These are phyloP conservation scores for Fraxinus ornus DNA, from an alignment of 305 asterid genomes.

Conservation along the genomic window DNA sequence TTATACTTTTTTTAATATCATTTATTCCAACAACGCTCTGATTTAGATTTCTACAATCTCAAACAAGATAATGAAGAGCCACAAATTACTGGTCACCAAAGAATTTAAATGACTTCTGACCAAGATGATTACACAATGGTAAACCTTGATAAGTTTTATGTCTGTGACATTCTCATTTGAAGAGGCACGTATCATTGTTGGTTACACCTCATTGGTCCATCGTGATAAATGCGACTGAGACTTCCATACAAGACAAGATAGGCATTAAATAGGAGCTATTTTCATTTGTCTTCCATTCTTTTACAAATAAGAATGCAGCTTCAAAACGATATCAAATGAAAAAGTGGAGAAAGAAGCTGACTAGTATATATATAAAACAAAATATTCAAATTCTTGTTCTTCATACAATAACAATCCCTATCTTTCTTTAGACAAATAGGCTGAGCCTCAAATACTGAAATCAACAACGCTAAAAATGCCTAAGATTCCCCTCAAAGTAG, in stretches of 20 bases:
- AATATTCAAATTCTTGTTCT: neutral
- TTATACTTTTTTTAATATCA: neutral
- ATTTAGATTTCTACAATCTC: neutral
- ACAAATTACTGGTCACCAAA: neutral
- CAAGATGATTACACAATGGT: neutral
- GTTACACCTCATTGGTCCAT: neutral
- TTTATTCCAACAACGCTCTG: neutral
- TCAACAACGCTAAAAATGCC: neutral
- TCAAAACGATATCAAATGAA: neutral
- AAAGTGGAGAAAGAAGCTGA: neutral
- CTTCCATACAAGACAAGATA: neutral
- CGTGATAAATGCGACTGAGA: slow-evolving; percentile 12
- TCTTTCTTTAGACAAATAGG: neutral
- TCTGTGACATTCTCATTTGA: neutral
- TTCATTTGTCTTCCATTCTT: neutral
- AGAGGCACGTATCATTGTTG: neutral
- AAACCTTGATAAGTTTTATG: neutral
- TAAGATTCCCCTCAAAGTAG: neutral
- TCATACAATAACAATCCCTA: neutral
- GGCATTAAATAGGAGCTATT: slow-evolving; percentile 7
- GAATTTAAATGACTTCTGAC: neutral
- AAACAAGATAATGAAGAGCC: neutral
- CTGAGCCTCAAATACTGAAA: neutral
- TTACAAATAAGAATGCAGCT: neutral
- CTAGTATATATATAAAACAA: neutral